Conservation (phyloP, 1,284 basidiomycete genomes). For the Austropuccinia psidii region DNA sequence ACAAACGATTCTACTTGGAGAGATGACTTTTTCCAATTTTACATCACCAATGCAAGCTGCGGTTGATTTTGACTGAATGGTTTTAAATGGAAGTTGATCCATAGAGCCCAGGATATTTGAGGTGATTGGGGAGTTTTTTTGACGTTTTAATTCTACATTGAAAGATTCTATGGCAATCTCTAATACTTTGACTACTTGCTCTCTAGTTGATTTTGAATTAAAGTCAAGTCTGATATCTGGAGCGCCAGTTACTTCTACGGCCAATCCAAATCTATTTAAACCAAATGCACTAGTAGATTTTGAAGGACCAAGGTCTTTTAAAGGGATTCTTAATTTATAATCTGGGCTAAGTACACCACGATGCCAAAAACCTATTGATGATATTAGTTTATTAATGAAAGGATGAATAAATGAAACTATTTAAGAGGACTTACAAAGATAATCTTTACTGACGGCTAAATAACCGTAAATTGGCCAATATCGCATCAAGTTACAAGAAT, state of each 20-base stretch:
- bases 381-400: neutral
- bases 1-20: constrained; percentile 61
- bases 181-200: constrained; percentile 32
- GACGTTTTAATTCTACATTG: constrained; percentile 1
- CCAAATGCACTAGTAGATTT: constrained; percentile 40
- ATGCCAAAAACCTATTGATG: constrained; percentile 27
- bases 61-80: neutral
- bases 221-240: constrained; percentile 43
- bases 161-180: neutral
- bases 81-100: too few species aligned
- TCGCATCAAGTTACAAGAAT: constrained; percentile 42
- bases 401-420: neutral
- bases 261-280: constrained; percentile 43
- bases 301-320: constrained; percentile 41
- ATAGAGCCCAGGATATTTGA: too few species aligned
- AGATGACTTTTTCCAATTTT: neutral
- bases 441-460: constrained; percentile 42
- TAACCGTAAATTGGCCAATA: constrained; percentile 42
- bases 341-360: constrained; percentile 37
- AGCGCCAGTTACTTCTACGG: constrained; percentile 42
- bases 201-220: constrained; percentile 39
- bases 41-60: neutral
- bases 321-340: constrained; percentile 42
- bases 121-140: constrained; percentile 5
- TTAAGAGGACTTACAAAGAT: constrained; percentile 42